These are phyloP conservation scores for Boletus smithii DNA, from an alignment of 1,284 basidiomycete genomes.

Conservation along the genomic window DNA sequence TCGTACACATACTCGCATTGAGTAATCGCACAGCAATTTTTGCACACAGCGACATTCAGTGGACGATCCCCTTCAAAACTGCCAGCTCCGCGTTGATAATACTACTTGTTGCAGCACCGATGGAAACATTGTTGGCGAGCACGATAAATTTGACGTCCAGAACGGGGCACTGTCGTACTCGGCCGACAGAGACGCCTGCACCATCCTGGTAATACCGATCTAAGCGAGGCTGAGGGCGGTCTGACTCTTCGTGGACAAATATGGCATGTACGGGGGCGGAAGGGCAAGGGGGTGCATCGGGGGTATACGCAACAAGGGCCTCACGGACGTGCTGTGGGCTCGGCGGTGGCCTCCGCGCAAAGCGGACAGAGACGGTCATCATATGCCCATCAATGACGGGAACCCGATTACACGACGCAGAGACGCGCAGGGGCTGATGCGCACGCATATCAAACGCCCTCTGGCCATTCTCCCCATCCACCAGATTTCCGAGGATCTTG, in stretches of 20 bases:
- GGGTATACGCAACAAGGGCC: slow-evolving; percentile 73
- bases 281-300: slow-evolving; percentile 82
- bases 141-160: slow-evolving; percentile 97
- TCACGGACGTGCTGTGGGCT: slow-evolving; percentile 85
- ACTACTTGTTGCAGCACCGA: slow-evolving; percentile 95
- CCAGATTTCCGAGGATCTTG: slow-evolving; percentile 91
- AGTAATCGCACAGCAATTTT: slow-evolving; percentile 12
- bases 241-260: slow-evolving; percentile 87
- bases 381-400: slow-evolving; percentile 93
- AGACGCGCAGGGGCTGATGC: slow-evolving; percentile 76
- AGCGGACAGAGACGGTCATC: slow-evolving; percentile 85
- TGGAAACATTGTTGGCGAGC: slow-evolving; percentile 91
- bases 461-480: slow-evolving; percentile 48
- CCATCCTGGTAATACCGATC: slow-evolving; percentile 92
- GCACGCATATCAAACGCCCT: slow-evolving; percentile 85
- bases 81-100: slow-evolving; percentile 98
- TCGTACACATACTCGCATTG: not conserved
- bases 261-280: slow-evolving; percentile 87
- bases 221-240: slow-evolving; percentile 91
- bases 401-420: slow-evolving; percentile 90
- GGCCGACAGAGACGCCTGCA: slow-evolving; percentile 88
- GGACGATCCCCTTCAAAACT: slow-evolving; percentile 72
- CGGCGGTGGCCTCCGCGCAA: slow-evolving; percentile 78
- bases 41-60: slow-evolving; percentile 1
- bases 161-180: slow-evolving; percentile 88